These are phyloP conservation scores for Tremella fuciformis DNA, from an alignment of 768 basidiomycete genomes.

Conservation along the genomic window DNA sequence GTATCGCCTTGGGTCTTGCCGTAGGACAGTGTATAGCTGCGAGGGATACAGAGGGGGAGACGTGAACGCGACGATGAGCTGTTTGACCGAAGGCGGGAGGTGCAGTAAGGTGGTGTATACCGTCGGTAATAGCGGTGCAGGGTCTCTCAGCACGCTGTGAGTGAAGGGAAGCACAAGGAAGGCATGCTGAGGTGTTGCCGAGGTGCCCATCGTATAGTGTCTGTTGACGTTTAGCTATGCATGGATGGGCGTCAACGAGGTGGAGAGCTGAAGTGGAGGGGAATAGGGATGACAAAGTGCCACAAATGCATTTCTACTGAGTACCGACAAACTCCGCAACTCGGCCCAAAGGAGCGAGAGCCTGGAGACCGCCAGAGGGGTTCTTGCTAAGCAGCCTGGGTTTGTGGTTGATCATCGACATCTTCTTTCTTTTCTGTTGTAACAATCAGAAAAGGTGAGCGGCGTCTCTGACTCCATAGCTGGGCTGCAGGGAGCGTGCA, in stretches of 20 bases:
- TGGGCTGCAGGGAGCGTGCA: not conserved
- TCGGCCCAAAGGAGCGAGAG: no score
- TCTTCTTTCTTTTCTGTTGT: slow-evolving; percentile 10
- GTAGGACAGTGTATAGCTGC: slow-evolving; percentile 24
- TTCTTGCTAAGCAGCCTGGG: not conserved
- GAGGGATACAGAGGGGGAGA: slow-evolving; percentile 1
- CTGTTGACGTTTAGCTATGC: no score
- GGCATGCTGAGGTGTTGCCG: no score
- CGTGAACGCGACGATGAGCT: slow-evolving; percentile 10
- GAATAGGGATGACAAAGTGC: no score
- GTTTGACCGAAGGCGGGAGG: not conserved
- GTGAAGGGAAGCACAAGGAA: slow-evolving; percentile 38
- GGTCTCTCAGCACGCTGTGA: slow-evolving; percentile 4
- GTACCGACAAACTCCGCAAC: slow-evolving; percentile 10
- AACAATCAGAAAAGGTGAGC: slow-evolving; percentile 13
- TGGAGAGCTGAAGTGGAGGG: no score
- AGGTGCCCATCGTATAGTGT: no score
- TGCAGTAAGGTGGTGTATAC: slow-evolving; percentile 14
- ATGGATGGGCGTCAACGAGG: no score
- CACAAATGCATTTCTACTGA: no score
- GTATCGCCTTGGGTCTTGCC: slow-evolving; percentile 26
- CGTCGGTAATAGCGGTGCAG: slow-evolving; percentile 16
- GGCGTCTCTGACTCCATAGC: not conserved
- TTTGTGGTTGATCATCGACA: no score
- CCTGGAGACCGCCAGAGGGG: no score